Base-by-base conservation (phyloP, 2,329 filamentous ascomycete species). In the Clonostachys byssicola region DNA sequence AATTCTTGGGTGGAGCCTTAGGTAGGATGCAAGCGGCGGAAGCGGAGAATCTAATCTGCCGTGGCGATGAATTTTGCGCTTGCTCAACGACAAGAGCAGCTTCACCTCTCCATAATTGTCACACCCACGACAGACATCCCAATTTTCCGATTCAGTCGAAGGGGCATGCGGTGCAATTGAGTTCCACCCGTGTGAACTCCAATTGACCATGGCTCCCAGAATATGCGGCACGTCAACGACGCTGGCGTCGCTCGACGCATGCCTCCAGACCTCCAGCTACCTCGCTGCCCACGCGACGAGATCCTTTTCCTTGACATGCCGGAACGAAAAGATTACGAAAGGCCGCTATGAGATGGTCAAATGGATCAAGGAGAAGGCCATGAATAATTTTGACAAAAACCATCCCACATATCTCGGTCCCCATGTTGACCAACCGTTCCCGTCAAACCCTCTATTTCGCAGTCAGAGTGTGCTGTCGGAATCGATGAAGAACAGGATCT, bases 401-500 rank as follows among this genome's bases (percentile, higher is more conserved):
- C 51, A 56, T 5, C 52, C 66, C 3, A 62, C 60, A 46, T 75
- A 76, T 52, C 54, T 77, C 2, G 60, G 63, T 12, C 57, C 57
- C 38, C 52, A 57, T 53, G 60, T 55, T 43, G 57, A 75, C 63
- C 65, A 68, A 50, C 89, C 89, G 0, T 96, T 94, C 54, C 90
- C 90, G 1, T 62, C 81, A 44, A 96, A 96, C 64, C 71, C 69
- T 5, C 62, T 77, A 20, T 96, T 92, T 67, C 68, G 74, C 52
- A 89, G 85, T 57, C 77, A 88, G 63, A 71, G 77, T 5, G 87
- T 96, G 18, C 73, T 96, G 53, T 85, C 85, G 52, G 88, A 95
- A 56, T 70, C 75, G 16, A 72, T 92, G 43, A 77, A 87, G 49
- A 84, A 92, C 57, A 73, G 85, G 53, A 87, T 96, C 47, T 94